Conservation (phyloP, 768 basidiomycete genomes). For the Tulasnella sp. region DNA sequence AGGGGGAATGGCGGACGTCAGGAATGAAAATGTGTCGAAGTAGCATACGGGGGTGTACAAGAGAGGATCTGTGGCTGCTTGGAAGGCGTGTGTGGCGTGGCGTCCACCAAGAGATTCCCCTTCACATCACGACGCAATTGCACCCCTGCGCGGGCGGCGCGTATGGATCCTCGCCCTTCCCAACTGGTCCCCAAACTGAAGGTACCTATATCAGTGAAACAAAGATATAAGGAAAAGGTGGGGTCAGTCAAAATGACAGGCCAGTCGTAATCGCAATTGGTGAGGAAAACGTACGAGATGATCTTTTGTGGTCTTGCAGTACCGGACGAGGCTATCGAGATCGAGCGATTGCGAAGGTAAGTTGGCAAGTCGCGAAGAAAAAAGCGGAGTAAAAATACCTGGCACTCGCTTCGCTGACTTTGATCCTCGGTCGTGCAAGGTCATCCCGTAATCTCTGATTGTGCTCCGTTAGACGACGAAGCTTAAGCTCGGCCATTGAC, state of each 20-base stretch:
- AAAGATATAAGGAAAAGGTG: slow-evolving; percentile 20
- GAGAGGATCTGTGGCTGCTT: too few relatives aligned
- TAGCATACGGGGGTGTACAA: neutral
- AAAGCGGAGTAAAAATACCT: slow-evolving; percentile 41
- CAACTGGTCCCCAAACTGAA: slow-evolving; percentile 94
- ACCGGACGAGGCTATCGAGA: slow-evolving; percentile 66
- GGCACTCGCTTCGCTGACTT: slow-evolving; percentile 83
- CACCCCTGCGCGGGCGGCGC: slow-evolving; percentile 55
- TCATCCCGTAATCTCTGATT: slow-evolving; percentile 87
- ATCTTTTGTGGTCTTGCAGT: slow-evolving; percentile 89
- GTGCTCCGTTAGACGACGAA: slow-evolving; percentile 85
- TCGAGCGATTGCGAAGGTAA: neutral
- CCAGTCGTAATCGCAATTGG: slow-evolving; percentile 5
- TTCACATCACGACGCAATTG: slow-evolving; percentile 54
- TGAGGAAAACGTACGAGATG: slow-evolving; percentile 49
- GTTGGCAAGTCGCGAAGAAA: neutral
- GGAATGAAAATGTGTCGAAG: neutral
- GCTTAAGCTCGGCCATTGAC: slow-evolving; percentile 97
- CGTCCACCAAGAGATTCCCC: neutral
- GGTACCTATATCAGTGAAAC: slow-evolving; percentile 48
- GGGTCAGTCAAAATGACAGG: slow-evolving; percentile 12
- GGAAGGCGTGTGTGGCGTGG: neutral
- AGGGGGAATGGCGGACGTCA: neutral
- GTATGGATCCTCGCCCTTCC: slow-evolving; percentile 86
- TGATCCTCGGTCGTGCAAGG: slow-evolving; percentile 73